These are phyloP conservation scores for Sinapis alba DNA, from an alignment of 441 rosid genomes.

Conservation along the genomic window DNA sequence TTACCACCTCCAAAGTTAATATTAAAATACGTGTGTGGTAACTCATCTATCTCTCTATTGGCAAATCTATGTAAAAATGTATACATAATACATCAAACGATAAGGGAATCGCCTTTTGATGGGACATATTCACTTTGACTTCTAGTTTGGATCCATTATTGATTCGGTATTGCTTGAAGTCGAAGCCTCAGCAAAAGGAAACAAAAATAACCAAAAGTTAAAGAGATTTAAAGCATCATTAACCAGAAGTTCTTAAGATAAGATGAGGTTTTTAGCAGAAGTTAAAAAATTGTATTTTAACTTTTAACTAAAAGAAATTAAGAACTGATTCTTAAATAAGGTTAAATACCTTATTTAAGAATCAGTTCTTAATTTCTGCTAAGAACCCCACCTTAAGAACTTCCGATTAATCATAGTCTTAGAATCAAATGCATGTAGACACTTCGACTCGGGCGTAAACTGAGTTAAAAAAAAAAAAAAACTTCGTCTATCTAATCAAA, in stretches of 20 bases:
- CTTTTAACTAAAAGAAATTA: too few relatives aligned
- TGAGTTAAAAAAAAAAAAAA: not conserved
- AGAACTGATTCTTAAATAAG: too few relatives aligned
- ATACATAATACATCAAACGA: not conserved
- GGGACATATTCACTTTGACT: constrained; percentile 21
- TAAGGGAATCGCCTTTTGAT: constrained; percentile 8
- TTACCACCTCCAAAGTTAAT: not conserved
- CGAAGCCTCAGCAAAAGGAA: constrained; percentile 22
- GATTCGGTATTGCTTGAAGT: constrained; percentile 26
- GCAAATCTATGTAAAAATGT: not conserved
- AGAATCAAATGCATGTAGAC: not conserved
- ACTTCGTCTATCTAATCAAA: not conserved
- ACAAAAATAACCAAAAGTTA: not conserved
- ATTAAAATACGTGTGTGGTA: not conserved
- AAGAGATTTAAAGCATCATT: not conserved
- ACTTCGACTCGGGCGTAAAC: not conserved
- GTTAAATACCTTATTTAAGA: too few relatives aligned
- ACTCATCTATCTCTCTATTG: not conserved
- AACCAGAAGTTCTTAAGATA: too few relatives aligned
- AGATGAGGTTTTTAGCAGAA: too few relatives aligned
- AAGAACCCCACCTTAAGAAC: too few relatives aligned
- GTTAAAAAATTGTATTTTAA: too few relatives aligned
- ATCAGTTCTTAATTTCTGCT: too few relatives aligned
- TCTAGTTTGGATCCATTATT: constrained; percentile 26
- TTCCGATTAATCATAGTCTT: too few relatives aligned